Percentiles rank a stretch among this genome's conserved stretches.
Evolutionary conservation across 2,329 filamentous ascomycete genomes (phyloP).

Genomic region (Aspergillus thermomutatus): DNA sequence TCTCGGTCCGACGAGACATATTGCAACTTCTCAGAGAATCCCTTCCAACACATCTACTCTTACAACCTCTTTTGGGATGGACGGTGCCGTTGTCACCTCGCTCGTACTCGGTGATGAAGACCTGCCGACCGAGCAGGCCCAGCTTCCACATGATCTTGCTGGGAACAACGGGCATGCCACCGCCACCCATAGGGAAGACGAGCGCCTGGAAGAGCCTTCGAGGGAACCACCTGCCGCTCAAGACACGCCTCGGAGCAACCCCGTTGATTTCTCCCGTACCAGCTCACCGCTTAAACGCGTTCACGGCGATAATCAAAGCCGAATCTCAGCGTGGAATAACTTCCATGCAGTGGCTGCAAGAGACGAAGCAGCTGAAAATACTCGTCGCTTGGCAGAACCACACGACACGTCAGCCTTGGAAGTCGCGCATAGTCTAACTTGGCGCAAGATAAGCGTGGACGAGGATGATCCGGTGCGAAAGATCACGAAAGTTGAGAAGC

Average conservation of each 20-base stretch:
- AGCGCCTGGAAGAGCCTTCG: not conserved
- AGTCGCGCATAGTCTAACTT: slow-evolving; percentile 34
- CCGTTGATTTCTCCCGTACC: not conserved
- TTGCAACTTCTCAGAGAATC: not conserved
- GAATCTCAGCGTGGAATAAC: slow-evolving; percentile 38
- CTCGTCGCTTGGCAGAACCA: slow-evolving; percentile 24
- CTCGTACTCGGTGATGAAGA: slow-evolving; percentile 10
- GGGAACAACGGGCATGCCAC: not conserved
- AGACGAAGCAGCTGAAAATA: slow-evolving; percentile 32
- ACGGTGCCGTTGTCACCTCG: slow-evolving; percentile 15
- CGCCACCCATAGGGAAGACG: not conserved
- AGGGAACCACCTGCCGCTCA: not conserved
- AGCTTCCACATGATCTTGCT: not conserved
- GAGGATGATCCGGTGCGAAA: slow-evolving; percentile 23
- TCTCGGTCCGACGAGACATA: slow-evolving; percentile 1
- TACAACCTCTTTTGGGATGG: slow-evolving; percentile 16
- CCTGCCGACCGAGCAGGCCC: not conserved
- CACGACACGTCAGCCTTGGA: slow-evolving; percentile 13
- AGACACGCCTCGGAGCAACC: not conserved
- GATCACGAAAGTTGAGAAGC: slow-evolving; percentile 17
- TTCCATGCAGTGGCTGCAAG: slow-evolving; percentile 33
- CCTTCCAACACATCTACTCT: not conserved
- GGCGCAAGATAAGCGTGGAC: slow-evolving; percentile 36
- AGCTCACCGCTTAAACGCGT: not conserved
- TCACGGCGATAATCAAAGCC: slow-evolving; percentile 7